Percentiles rank a stretch among this genome's conserved stretches.
Conservation (phyloP, 31 red algal species). For the Bonnemaisonia californica region DNA sequence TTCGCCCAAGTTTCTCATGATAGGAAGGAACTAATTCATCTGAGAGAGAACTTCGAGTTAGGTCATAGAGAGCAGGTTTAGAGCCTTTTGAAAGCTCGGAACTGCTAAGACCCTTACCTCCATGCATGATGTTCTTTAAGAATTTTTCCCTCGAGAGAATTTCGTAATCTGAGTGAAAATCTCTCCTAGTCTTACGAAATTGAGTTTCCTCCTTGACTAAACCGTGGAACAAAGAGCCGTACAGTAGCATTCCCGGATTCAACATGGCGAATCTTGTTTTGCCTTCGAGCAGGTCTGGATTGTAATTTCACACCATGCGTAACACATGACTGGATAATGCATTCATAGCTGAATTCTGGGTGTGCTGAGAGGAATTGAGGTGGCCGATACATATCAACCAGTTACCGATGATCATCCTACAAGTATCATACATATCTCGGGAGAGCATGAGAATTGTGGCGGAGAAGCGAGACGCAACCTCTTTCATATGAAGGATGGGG, state of each 20-base stretch:
- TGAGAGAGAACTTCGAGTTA: not conserved
- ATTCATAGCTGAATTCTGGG: conserved; percentile 29
- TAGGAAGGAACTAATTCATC: not conserved
- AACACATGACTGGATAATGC: too few species aligned
- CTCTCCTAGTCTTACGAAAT: not conserved
- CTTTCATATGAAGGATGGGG: too few species aligned
- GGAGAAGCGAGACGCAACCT: too few species aligned
- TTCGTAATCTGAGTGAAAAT: conserved; percentile 1
- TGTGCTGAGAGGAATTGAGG: not conserved
- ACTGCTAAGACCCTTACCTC: conserved; percentile 1
- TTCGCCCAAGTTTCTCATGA: not conserved
- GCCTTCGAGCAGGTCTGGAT: too few species aligned
- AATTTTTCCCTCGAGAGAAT: not conserved
- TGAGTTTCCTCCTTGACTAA: conserved; percentile 15
- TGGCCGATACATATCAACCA: conserved; percentile 6
- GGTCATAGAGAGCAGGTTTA: not conserved
- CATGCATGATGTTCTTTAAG: conserved; percentile 18
- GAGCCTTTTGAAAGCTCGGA: conserved; percentile 22
- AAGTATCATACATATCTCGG: too few species aligned
- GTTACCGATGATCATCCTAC: too few species aligned
- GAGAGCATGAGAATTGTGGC: too few species aligned
- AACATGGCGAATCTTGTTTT: too few species aligned
- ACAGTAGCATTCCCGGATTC: not conserved
- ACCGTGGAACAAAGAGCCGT: conserved; percentile 1
- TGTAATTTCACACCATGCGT: too few species aligned